These are phyloP conservation scores for Metschnikowia matae DNA, from an alignment of 805 yeast species.

Conservation along the genomic window DNA sequence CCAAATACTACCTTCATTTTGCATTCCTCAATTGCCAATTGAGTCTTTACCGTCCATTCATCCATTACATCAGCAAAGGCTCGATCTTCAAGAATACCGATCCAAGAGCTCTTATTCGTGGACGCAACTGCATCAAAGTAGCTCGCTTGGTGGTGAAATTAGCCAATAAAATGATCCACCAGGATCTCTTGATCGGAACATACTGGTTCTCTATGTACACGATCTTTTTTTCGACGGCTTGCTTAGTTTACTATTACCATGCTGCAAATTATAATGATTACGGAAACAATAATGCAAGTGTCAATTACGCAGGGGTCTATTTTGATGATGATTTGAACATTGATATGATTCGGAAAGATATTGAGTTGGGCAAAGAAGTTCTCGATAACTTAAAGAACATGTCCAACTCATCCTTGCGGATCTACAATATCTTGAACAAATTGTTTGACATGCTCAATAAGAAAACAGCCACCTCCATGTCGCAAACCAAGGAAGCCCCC, in stretches of 20 bases:
- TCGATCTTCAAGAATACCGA: slow-evolving; percentile 35
- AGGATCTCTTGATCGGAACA: slow-evolving; percentile 70
- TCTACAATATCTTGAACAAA: slow-evolving; percentile 75
- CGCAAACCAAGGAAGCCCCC: slow-evolving; percentile 16
- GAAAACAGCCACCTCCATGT: slow-evolving; percentile 51
- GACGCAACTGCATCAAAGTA: slow-evolving; percentile 78
- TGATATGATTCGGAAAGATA: slow-evolving; percentile 63
- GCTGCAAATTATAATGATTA: slow-evolving; percentile 34
- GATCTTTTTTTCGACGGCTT: slow-evolving; percentile 82
- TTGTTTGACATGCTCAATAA: slow-evolving; percentile 74
- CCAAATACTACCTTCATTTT: slow-evolving; percentile 68
- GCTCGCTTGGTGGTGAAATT: slow-evolving; percentile 78
- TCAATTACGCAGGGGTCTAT: slow-evolving; percentile 42
- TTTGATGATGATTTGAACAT: slow-evolving; percentile 44
- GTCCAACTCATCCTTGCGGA: slow-evolving; percentile 74
- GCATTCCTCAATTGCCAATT: slow-evolving; percentile 75
- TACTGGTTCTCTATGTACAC: slow-evolving; percentile 92
- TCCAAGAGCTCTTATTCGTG: slow-evolving; percentile 64
- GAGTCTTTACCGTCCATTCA: slow-evolving; percentile 81
- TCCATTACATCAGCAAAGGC: slow-evolving; percentile 72
- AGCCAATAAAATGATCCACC: slow-evolving; percentile 74
- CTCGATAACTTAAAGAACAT: slow-evolving; percentile 67
- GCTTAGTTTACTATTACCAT: slow-evolving; percentile 77
- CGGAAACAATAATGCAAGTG: slow-evolving; percentile 23
- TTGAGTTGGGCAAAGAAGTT: slow-evolving; percentile 75